These are phyloP conservation scores for Mycena sp. DNA, from an alignment of 1,284 basidiomycete species.

Conservation along the genomic window DNA sequence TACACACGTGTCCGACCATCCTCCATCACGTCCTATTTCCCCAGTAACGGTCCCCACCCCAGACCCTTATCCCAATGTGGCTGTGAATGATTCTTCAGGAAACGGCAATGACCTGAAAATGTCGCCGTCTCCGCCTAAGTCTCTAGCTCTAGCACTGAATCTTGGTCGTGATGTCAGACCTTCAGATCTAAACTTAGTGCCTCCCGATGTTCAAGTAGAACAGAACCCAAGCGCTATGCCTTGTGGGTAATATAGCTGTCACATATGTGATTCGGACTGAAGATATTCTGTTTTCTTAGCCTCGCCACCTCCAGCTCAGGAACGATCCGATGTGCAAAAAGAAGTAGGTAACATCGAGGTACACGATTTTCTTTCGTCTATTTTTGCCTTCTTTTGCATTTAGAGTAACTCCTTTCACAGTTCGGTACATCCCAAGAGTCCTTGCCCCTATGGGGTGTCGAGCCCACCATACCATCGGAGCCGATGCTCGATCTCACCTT, in stretches of 20 bases:
- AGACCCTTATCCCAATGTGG: not conserved
- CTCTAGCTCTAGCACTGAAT: not conserved
- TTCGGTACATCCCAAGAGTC: not conserved
- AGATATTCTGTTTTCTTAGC: not conserved
- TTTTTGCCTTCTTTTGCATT: not conserved
- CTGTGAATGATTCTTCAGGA: not conserved
- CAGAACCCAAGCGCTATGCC: not conserved
- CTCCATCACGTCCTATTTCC: constrained; percentile 28
- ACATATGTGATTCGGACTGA: not conserved
- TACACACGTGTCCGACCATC: constrained; percentile 38
- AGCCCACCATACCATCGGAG: constrained; percentile 4
- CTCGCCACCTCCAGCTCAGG: not conserved
- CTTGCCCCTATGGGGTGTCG: constrained; percentile 22
- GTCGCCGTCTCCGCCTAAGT: not conserved
- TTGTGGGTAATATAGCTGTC: not conserved
- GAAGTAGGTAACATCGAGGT: not conserved
- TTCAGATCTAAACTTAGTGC: not conserved
- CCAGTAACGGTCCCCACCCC: not conserved
- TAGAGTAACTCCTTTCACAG: not conserved
- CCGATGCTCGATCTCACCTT: not conserved
- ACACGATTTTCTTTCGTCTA: not conserved
- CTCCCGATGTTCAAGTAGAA: not conserved
- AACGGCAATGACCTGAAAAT: not conserved
- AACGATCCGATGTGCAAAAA: not conserved
- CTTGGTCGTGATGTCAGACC: not conserved